These are phyloP conservation scores for Gossypium raimondii DNA, from an alignment of 345 rosid species.

Conservation along the genomic window DNA sequence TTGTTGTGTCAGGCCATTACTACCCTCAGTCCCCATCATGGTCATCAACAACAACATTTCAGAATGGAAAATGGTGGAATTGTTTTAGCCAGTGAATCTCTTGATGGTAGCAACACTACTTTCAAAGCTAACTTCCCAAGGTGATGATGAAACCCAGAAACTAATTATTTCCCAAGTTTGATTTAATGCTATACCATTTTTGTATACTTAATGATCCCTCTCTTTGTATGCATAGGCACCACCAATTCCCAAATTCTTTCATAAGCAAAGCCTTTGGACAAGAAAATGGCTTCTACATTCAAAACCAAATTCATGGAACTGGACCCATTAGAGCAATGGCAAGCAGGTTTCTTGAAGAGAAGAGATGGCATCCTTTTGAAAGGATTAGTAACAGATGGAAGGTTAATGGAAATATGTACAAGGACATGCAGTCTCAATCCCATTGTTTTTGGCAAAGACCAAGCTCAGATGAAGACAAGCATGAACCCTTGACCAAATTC, in stretches of 20 bases:
- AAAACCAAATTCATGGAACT: conserved; percentile 14
- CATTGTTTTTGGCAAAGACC: not conserved
- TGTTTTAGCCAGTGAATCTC: conserved; percentile 24
- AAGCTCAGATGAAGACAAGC: conserved; percentile 8
- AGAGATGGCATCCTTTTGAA: conserved; percentile 38
- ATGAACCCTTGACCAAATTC: conserved; percentile 5
- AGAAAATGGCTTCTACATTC: not conserved
- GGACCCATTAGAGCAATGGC: conserved; percentile 29
- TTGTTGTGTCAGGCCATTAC: conserved; percentile 14
- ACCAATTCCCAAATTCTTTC: conserved; percentile 6
- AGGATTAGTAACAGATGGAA: conserved; percentile 26
- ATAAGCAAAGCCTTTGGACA: conserved; percentile 19
- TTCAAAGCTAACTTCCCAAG: conserved; percentile 24
- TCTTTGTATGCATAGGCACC: conserved; percentile 16
- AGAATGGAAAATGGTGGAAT: conserved; percentile 44
- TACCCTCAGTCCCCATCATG: conserved; percentile 28
- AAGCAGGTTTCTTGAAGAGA: conserved; percentile 32
- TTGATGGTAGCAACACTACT: conserved; percentile 7
- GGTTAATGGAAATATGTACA: conserved; percentile 8
- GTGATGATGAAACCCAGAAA: not conserved
- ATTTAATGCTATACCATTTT: not conserved
- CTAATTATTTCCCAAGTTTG: not conserved
- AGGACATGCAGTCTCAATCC: conserved; percentile 5
- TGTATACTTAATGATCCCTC: not conserved
- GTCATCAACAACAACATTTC: conserved; percentile 27